These are phyloP conservation scores for Pichia sp. DNA, from an alignment of 1,139 yeast genomes.

Conservation along the genomic window DNA sequence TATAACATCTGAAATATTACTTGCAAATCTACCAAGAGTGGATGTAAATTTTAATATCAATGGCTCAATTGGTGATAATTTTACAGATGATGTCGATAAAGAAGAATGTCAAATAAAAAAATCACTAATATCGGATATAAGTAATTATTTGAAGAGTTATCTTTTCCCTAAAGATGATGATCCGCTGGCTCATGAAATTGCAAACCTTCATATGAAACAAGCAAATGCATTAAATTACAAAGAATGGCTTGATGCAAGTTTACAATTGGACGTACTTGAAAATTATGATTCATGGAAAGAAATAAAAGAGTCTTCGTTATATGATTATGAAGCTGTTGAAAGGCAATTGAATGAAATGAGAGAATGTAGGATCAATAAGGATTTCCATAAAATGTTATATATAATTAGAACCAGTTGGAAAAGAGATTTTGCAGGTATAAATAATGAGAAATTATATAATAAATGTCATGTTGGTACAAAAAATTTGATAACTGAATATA, in stretches of 20 bases:
- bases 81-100: background rate
- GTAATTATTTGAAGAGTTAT: too few species aligned
- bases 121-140: too few species aligned
- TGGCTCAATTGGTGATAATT: background rate
- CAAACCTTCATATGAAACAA: slow-evolving; percentile 41
- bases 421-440: slow-evolving; percentile 83
- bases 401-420: slow-evolving; percentile 79
- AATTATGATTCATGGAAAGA: slow-evolving; percentile 69
- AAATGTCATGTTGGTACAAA: slow-evolving; percentile 87
- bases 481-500: slow-evolving; percentile 70
- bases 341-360: slow-evolving; percentile 52
- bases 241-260: slow-evolving; percentile 64
- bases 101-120: background rate
- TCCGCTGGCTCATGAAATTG: slow-evolving; percentile 22
- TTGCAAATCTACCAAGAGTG: slow-evolving; percentile 8
- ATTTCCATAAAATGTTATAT: slow-evolving; percentile 58
- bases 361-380: slow-evolving; percentile 49
- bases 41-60: background rate
- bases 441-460: slow-evolving; percentile 69
- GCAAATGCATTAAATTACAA: slow-evolving; percentile 57
- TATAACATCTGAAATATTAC: slow-evolving; percentile 20
- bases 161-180: background rate
- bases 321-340: slow-evolving; percentile 62
- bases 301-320: slow-evolving; percentile 52
- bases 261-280: slow-evolving; percentile 55